Evolutionary conservation across 805 yeast species (phyloP).

Genomic region (Kodamaea nitidulidarum): DNA sequence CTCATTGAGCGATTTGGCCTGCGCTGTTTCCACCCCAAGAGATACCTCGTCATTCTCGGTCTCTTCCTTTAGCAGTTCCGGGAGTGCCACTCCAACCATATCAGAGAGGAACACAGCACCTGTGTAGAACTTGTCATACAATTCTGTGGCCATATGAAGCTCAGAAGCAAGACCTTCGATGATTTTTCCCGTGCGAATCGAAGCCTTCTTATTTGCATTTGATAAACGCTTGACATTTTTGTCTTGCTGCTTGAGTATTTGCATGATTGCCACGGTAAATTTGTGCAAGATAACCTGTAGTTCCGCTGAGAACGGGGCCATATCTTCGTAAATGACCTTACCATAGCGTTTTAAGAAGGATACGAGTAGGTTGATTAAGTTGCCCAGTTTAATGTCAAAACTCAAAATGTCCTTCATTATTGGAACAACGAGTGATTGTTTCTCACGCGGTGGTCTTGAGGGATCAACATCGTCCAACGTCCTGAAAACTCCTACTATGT

Average conservation of each 20-base stretch:
- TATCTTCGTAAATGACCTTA: conserved; percentile 26
- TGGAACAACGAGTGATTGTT: conserved; percentile 38
- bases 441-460: conserved; percentile 5
- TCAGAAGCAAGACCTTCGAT: conserved; percentile 41
- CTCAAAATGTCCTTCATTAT: conserved; percentile 36
- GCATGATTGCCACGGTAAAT: conserved; percentile 42
- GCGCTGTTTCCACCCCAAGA: conserved; percentile 21
- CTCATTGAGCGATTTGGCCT: conserved; percentile 19
- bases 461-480: conserved; percentile 13
- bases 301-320: conserved; percentile 12
- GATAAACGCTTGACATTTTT: conserved; percentile 31
- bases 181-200: conserved; percentile 64
- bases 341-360: conserved; percentile 48
- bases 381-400: conserved; percentile 25
- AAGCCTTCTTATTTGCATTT: conserved; percentile 46
- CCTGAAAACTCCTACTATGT: conserved; percentile 53
- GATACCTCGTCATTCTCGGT: conserved; percentile 5
- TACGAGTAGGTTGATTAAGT: conserved; percentile 37
- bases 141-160: conserved; percentile 25
- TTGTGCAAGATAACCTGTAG: conserved; percentile 26
- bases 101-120: conserved; percentile 44
- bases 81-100: conserved; percentile 25
- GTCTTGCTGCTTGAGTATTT: conserved; percentile 32
- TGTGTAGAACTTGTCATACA: conserved; percentile 42
- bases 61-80: conserved; percentile 9